phyloP scores from a whole-genome alignment of 2,329 filamentous ascomycete genomes.

The Ophiostoma pallidulum region DNA sequence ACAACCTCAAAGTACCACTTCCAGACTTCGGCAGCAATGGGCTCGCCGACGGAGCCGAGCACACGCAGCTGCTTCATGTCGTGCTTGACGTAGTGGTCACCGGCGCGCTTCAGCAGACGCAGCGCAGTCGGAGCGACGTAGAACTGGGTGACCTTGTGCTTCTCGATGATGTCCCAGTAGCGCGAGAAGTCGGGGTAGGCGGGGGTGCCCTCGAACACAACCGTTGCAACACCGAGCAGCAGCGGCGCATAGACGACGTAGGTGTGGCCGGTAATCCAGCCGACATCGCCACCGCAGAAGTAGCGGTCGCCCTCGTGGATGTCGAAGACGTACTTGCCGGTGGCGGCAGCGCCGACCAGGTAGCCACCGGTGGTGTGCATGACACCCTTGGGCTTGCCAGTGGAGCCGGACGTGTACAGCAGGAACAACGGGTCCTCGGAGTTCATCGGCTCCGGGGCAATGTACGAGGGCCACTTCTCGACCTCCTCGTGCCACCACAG shows the following conservation, averaged over 20 bases:
- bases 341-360: slow-evolving; percentile 83
- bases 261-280: slow-evolving; percentile 98
- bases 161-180: slow-evolving; percentile 97
- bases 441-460: slow-evolving; percentile 78
- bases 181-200: slow-evolving; percentile 96
- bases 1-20: slow-evolving; percentile 98
- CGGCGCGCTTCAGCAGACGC: slow-evolving; percentile 87
- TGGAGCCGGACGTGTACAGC: slow-evolving; percentile 95
- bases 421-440: slow-evolving; percentile 95
- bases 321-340: slow-evolving; percentile 98
- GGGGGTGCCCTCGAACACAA: slow-evolving; percentile 96
- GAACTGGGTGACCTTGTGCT: slow-evolving; percentile 93
- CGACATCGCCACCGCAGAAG: slow-evolving; percentile 97
- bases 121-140: slow-evolving; percentile 95
- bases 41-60: slow-evolving; percentile 90
- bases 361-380: slow-evolving; percentile 97
- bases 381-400: slow-evolving; percentile 96
- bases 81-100: slow-evolving; percentile 82
- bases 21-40: slow-evolving; percentile 96
- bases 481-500: slow-evolving; percentile 99
- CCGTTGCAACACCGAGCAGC: slow-evolving; percentile 82
- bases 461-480: slow-evolving; percentile 91
- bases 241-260: slow-evolving; percentile 97
- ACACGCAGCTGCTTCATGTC: slow-evolving; percentile 85
- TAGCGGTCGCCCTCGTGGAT: slow-evolving; percentile 89